A percentile compares a stretch with the other conserved stretches of the same genome.
Evolutionary conservation across 345 rosid species (phyloP).

Genomic region (Ailanthus altissimus): DNA sequence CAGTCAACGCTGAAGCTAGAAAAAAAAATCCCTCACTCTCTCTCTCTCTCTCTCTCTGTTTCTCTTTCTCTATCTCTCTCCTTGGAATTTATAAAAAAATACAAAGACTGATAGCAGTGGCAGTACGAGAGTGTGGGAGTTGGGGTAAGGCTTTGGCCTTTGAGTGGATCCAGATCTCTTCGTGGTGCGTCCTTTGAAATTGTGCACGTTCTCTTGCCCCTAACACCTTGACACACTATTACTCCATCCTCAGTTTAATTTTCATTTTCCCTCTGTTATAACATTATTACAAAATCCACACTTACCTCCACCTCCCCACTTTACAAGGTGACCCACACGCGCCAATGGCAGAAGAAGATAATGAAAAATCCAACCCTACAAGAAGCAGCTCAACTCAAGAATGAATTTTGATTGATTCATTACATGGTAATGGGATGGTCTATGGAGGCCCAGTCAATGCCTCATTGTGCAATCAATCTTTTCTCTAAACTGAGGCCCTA

Average conservation of each 20-base stretch:
- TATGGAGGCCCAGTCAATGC: conserved; percentile 21
- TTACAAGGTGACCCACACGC: not conserved
- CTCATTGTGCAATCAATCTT: conserved; percentile 14
- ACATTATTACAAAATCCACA: not conserved
- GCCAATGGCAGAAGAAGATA: not conserved
- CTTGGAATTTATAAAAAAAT: not conserved
- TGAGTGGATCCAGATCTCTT: conserved; percentile 44
- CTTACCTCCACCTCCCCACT: not conserved
- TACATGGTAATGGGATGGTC: not conserved
- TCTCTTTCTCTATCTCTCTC: conserved; percentile 16
- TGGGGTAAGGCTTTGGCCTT: not conserved
- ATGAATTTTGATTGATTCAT: not conserved
- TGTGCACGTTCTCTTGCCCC: conserved; percentile 40
- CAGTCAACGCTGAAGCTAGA: conserved; percentile 32
- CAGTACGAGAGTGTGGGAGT: not conserved
- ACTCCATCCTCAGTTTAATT: not conserved
- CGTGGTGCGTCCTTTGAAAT: conserved; percentile 26
- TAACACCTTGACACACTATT: conserved; percentile 18
- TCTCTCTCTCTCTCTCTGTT: conserved; percentile 18
- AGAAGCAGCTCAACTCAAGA: not conserved
- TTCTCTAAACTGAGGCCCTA: not conserved
- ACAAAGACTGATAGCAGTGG: not conserved
- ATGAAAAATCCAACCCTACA: not conserved
- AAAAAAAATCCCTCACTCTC: not conserved
- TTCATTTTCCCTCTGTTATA: not conserved